Base-by-base conservation (phyloP, 2,329 filamentous ascomycete species). In the Colletotrichum salicis region DNA sequence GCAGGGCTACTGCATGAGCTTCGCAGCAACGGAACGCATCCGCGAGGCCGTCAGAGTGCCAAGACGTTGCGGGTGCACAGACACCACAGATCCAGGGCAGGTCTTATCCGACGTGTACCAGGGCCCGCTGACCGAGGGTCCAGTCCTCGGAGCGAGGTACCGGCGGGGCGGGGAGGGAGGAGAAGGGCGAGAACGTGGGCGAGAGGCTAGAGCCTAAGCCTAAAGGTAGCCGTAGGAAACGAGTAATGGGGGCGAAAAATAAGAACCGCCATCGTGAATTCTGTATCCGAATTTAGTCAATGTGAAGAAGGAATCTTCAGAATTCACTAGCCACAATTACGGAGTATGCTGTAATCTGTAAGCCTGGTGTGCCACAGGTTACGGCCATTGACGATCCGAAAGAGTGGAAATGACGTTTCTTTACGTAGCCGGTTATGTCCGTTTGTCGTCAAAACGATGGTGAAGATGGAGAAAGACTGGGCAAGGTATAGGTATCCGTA, bases 1-100 rank as follows among this genome's bases (percentile, higher is more conserved):
- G 8, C 57, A 57, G 51, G 68, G 56, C 57, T 51, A 54, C 52
- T 71, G 64, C 64, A 71, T 63, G 54, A 52, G 41, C 48, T n/a
- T 37, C 24, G 54, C 57, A 24, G 60, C 69, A 41, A 35, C 60
- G 65, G 69, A 64, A 59, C 22, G 29, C 65, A 60, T 37, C 55
- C 59, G 54, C 54, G 13, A 69, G 29, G 65, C 35, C 35, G 55
- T 24, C 51, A 58, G 59, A 27, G 24, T 29, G 45, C 59, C 59
- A 64, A 69, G 65, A 69, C 5, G 52, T 11, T 35, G 58, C 37
- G 4, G 24, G 22, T 22, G 68, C 56, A 61, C 37, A 35, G 58
- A 59, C 63, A 33, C 29, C 41, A 33, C 41, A 37, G 41, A 55
- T 27, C 33, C 7, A 48, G 24, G 41, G 41, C 41, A 48, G 13